Conservation (phyloP, 106 monocot species). For the Hemerocallis citrina region DNA sequence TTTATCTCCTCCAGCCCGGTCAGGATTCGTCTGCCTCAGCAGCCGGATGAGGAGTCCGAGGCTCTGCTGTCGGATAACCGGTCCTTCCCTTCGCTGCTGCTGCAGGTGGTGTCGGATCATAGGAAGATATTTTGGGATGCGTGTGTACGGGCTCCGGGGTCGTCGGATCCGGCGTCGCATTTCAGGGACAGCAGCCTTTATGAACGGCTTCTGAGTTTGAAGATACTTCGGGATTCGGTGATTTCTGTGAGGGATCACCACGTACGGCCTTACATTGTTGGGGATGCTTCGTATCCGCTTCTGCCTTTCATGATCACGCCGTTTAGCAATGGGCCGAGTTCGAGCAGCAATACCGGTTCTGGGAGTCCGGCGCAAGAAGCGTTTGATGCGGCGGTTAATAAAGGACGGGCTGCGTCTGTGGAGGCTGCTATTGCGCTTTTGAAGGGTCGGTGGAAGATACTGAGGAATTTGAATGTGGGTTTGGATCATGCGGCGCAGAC, state of each 20-base stretch:
- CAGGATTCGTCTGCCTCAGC: constrained; percentile 13
- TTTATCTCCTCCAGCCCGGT: constrained; percentile 32
- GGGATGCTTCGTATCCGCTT: constrained; percentile 49
- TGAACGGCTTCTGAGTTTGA: constrained; percentile 24
- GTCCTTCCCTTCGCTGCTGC: constrained; percentile 53
- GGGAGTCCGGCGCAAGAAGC: constrained; percentile 22
- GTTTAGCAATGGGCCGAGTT: constrained; percentile 10
- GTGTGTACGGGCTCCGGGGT: constrained; percentile 52
- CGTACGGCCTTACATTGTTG: constrained; percentile 39
- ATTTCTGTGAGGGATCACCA: constrained; percentile 22
- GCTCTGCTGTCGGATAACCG: constrained; percentile 20
- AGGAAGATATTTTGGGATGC: constrained; percentile 51
- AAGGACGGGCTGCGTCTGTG: constrained; percentile 21
- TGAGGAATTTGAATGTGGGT: constrained; percentile 22
- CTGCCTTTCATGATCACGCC: constrained; percentile 53
- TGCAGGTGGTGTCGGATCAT: constrained; percentile 57
- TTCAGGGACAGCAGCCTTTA: constrained; percentile 53
- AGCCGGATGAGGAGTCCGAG: constrained; percentile 1
- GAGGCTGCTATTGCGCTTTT: constrained; percentile 34
- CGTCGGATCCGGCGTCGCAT: constrained; percentile 47
- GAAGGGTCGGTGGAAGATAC: constrained; percentile 28
- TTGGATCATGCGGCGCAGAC: constrained; percentile 20
- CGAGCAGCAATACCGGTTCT: background rate
- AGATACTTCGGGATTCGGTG: constrained; percentile 25
- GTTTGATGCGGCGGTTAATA: constrained; percentile 29